Percentiles rank a stretch among this genome's conserved stretches.
These are phyloP conservation scores for Candida coleopterorum DNA, from an alignment of 805 yeast genomes.

Conservation along the genomic window DNA sequence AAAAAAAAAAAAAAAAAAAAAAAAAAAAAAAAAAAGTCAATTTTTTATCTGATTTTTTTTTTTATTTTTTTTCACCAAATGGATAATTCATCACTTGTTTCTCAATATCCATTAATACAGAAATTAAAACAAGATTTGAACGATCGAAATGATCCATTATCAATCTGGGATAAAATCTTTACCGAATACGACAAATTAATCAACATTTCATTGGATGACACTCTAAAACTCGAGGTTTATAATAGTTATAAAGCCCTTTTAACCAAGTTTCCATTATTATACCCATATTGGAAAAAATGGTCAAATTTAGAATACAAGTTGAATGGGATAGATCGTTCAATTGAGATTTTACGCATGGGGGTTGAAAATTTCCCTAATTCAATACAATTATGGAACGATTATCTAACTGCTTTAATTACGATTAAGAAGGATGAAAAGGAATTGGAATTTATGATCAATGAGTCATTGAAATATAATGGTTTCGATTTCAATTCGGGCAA, in stretches of 20 bases:
- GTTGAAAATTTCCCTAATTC: conserved; percentile 52
- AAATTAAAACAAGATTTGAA: conserved; percentile 1
- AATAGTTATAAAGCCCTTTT: conserved; percentile 32
- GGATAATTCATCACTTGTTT: too few species aligned
- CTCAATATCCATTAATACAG: background rate
- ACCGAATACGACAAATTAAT: conserved; percentile 19
- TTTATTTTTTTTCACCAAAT: conserved; percentile 1
- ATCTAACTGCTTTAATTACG: conserved; percentile 47
- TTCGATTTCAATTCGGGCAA: conserved; percentile 70
- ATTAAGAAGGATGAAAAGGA: conserved; percentile 22
- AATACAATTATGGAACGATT: conserved; percentile 67
- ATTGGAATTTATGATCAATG: conserved; percentile 40
- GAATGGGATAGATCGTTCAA: conserved; percentile 47
- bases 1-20: too few species aligned
- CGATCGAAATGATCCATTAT: conserved; percentile 26
- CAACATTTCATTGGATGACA: conserved; percentile 12
- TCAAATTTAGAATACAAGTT: conserved; percentile 52
- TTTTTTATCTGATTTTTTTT: background rate
- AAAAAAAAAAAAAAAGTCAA: too few species aligned
- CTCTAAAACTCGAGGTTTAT: conserved; percentile 16
- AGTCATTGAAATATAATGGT: conserved; percentile 54
- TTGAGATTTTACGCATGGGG: conserved; percentile 40
- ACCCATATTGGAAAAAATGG: conserved; percentile 62
- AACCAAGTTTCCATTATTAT: conserved; percentile 51
- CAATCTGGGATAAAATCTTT: conserved; percentile 38